Base-by-base conservation (phyloP, 2,329 filamentous ascomycete genomes). In the Scytalidium sp. region DNA sequence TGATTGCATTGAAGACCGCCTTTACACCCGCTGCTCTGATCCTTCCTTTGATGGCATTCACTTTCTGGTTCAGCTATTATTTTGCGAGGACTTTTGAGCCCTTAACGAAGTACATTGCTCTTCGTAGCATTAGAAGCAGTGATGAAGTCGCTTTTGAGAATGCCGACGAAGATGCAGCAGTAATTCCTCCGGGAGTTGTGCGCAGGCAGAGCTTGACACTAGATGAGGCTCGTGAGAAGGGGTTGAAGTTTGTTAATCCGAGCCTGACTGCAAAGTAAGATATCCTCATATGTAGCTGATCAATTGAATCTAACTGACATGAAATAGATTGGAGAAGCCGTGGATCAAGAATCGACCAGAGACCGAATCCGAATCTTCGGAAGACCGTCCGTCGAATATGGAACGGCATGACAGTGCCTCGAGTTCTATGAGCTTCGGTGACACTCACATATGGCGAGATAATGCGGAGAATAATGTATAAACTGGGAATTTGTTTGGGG, bases 61-160 rank as follows among this genome's bases (percentile, higher is more conserved):
- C 93, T 0, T 73, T 96, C 15, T 97, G 93, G 92, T 96, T 95
- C 64, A 87, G 82, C 56, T 88, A 89, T 67, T 88, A 90, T 57
- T 97, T 90, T 65, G 79, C 81, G 41, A 79, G 80, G 41, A 88
- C 87, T 1, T 99, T 94, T 61, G 88, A 90, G 61, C 93, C 94
- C 1, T 72, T 99, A 52, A 96, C 92, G 68, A 87, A 84, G 59
- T 97, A 94, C 65, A 97, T 99, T 65, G 91, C 95, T 22, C 74
- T 99, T 41, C 81, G 90, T 55, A 96, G 90, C 60, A 90, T 99
- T 51, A 81, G 85, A 56, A 76, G 82, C 21, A 78, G 81, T 2
- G 76, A 82, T n/a, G 73, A 75, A 36, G 70, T 75, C 6, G 71
- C 68, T 7, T 66, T 68, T 17, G 68, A 68, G 29, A 71, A 72